phyloP scores from a whole-genome alignment of 1,139 yeast species.

The Geotrichum bryndzae region DNA sequence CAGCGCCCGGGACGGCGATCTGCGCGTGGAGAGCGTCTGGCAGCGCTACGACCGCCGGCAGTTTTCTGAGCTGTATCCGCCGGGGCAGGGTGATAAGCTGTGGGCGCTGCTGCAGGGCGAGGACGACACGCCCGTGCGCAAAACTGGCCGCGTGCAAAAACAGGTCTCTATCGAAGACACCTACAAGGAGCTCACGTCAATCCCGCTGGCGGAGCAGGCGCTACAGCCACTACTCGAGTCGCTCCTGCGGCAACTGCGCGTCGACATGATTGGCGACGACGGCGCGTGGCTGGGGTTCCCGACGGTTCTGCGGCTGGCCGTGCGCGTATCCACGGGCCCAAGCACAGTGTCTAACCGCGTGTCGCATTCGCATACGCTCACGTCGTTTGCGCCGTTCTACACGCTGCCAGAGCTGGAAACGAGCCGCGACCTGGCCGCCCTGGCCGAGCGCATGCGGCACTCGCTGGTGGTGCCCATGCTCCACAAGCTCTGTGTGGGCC shows the following conservation, averaged over 20 bases:
- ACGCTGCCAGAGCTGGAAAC: slow-evolving; percentile 1
- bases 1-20: slow-evolving; percentile 4
- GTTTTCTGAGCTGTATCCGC: slow-evolving; percentile 17
- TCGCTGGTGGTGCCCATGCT: slow-evolving; percentile 9
- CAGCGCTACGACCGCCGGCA: neutral
- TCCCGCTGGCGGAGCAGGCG: slow-evolving; percentile 20
- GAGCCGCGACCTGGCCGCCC: neutral
- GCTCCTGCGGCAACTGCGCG: slow-evolving; percentile 25
- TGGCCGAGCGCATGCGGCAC: slow-evolving; percentile 6
- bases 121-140: slow-evolving; percentile 26
- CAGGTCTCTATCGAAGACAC: slow-evolving; percentile 37
- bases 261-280: slow-evolving; percentile 23
- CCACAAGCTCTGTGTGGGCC: neutral
- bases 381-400: slow-evolving; percentile 9
- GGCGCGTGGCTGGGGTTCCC: slow-evolving; percentile 24
- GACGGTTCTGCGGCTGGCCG: slow-evolving; percentile 21
- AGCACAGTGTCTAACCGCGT: slow-evolving; percentile 2
- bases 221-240: slow-evolving; percentile 23
- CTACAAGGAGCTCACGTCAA: slow-evolving; percentile 19
- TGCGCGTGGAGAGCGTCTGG: neutral
- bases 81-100: slow-evolving; percentile 20
- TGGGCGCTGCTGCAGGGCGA: slow-evolving; percentile 32
- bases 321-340: slow-evolving; percentile 13
- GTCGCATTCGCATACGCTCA: slow-evolving; percentile 9
- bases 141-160: slow-evolving; percentile 26